Evolutionary conservation across 179 eudicot species (phyloP).

Genomic region (Nepenthes alata): DNA sequence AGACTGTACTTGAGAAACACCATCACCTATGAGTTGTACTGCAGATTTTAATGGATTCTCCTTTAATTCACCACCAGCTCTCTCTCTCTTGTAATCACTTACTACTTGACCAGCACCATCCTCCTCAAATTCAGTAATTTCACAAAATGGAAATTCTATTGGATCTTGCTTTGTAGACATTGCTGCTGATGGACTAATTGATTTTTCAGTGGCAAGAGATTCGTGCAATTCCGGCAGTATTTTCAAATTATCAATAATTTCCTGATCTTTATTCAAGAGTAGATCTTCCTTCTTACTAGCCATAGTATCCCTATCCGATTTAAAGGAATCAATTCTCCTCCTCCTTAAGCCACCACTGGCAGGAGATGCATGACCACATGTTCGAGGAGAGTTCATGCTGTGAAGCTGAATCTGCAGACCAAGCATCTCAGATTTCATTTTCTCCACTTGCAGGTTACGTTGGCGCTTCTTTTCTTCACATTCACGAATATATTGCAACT

Average conservation of each 20-base stretch:
- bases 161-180: slow-evolving; percentile 29
- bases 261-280: slow-evolving; percentile 24
- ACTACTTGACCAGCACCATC: slow-evolving; percentile 16
- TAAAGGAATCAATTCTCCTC: slow-evolving; percentile 41
- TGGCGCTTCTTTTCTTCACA: slow-evolving; percentile 80
- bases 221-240: slow-evolving; percentile 37
- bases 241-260: slow-evolving; percentile 22
- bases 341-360: slow-evolving; percentile 56
- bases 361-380: slow-evolving; percentile 40
- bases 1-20: slow-evolving; percentile 92
- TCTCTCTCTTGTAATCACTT: slow-evolving; percentile 30
- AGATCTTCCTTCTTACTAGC: slow-evolving; percentile 19
- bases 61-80: slow-evolving; percentile 29
- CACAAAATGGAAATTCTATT: slow-evolving; percentile 38
- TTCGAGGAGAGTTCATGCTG: slow-evolving; percentile 36
- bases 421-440: slow-evolving; percentile 98
- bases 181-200: slow-evolving; percentile 39
- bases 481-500: slow-evolving; percentile 78
- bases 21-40: slow-evolving; percentile 79
- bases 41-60: slow-evolving; percentile 80
- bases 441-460: slow-evolving; percentile 97
- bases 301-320: slow-evolving; percentile 21
- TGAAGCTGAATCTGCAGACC: slow-evolving; percentile 87
- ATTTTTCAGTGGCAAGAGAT: slow-evolving; percentile 33
- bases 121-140: slow-evolving; percentile 69